Percentiles rank a stretch among this genome's conserved stretches.
These are phyloP conservation scores for Botrytis sinoallii DNA, from an alignment of 2,329 filamentous ascomycete genomes.

Conservation along the genomic window DNA sequence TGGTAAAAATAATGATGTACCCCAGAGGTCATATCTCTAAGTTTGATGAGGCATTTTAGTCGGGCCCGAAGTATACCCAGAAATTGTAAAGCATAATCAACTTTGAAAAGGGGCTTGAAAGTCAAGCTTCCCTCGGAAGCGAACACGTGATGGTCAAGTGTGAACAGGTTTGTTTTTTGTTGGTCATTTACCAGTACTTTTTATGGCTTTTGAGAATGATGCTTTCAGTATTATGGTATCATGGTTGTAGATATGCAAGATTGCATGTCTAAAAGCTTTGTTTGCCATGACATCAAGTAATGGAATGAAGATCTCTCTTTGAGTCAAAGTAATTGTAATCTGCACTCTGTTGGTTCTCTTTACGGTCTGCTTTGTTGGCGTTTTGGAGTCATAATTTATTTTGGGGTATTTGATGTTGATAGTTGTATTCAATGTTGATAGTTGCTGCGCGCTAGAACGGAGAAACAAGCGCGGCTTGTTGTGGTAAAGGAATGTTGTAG, in stretches of 20 bases:
- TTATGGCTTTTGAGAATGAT: not conserved
- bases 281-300: not conserved
- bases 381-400: not conserved
- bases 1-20: constrained; percentile 23
- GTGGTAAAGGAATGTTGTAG: not conserved
- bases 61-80: constrained; percentile 11
- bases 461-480: not conserved
- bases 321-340: not conserved
- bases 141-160: constrained; percentile 1
- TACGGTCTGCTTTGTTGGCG: not conserved
- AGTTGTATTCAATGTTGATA: not conserved
- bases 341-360: not conserved
- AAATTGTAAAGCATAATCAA: not conserved
- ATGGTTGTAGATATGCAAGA: not conserved
- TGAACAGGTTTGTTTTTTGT: not conserved
- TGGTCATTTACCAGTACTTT: not conserved
- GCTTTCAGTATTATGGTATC: not conserved
- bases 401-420: not conserved
- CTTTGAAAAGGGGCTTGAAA: constrained; percentile 7
- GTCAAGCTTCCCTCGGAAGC: constrained; percentile 1
- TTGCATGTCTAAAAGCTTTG: not conserved
- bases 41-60: not conserved
- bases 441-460: not conserved
- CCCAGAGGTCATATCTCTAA: not conserved
- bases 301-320: not conserved